Percentiles rank a stretch among this genome's conserved stretches.
phyloP scores from a whole-genome alignment of 2,329 filamentous ascomycete species.

The Remersonia thermophila region DNA sequence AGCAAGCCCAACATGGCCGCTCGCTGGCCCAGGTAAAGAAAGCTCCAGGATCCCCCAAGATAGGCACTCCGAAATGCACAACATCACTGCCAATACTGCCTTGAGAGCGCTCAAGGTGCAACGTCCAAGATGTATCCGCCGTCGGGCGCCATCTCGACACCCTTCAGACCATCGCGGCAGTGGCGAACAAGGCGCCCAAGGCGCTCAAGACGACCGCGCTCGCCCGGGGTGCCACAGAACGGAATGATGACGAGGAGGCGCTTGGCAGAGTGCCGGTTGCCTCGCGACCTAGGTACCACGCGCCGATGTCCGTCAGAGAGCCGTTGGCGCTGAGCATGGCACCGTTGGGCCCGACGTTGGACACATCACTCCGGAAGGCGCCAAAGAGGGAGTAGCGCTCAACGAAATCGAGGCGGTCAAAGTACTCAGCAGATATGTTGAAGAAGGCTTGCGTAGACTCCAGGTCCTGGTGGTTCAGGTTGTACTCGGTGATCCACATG shows the following conservation, averaged over 20 bases:
- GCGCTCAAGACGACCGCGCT: slow-evolving; percentile 1
- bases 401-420: slow-evolving; percentile 52
- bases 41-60: no score
- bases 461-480: slow-evolving; percentile 45
- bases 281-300: slow-evolving; percentile 57
- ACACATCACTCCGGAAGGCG: slow-evolving; percentile 54
- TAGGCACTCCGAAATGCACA: no score
- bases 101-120: no score
- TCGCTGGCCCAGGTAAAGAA: no score
- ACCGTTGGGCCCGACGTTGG: slow-evolving; percentile 63
- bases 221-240: neutral
- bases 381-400: slow-evolving; percentile 66
- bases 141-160: neutral
- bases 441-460: slow-evolving; percentile 50
- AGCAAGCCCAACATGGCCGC: no score
- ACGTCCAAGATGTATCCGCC: no score
- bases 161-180: neutral
- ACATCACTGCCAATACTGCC: no score
- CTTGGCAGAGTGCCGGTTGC: slow-evolving; percentile 29
- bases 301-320: slow-evolving; percentile 60
- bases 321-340: slow-evolving; percentile 59
- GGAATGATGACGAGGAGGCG: slow-evolving; percentile 3
- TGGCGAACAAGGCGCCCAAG: neutral
- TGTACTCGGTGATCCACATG: slow-evolving; percentile 74
- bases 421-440: slow-evolving; percentile 52